A percentile compares a stretch with the other conserved stretches of the same genome.
These are phyloP conservation scores for Rutstroemia sp. DNA, from an alignment of 2,329 filamentous ascomycete species.

Conservation along the genomic window DNA sequence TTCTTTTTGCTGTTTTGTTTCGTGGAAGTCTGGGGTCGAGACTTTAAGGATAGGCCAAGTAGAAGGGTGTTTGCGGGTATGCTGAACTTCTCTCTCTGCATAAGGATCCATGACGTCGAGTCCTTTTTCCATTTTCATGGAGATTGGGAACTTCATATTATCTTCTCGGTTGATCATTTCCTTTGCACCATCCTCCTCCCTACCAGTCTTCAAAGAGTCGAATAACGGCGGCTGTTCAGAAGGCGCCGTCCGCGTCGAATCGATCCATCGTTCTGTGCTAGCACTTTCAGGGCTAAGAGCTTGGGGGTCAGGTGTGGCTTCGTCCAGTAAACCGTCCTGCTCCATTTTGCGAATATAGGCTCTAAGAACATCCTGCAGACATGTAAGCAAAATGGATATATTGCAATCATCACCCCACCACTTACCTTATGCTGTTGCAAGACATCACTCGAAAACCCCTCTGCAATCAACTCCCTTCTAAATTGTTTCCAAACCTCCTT, in stretches of 20 bases:
- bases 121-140: constrained; percentile 24
- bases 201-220: constrained; percentile 14
- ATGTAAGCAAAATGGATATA: constrained; percentile 13
- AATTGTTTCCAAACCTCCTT: constrained; percentile 53
- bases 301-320: constrained; percentile 30
- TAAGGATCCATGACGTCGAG: constrained; percentile 16
- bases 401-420: neutral
- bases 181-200: constrained; percentile 19
- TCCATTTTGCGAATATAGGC: constrained; percentile 56
- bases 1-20: neutral
- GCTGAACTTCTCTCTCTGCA: neutral
- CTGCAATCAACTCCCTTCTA: constrained; percentile 47
- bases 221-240: constrained; percentile 18
- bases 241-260: constrained; percentile 12
- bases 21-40: neutral
- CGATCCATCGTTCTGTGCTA: constrained; percentile 22
- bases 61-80: neutral
- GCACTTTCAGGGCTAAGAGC: constrained; percentile 21
- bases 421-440: constrained; percentile 50
- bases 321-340: constrained; percentile 46
- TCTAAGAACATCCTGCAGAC: constrained; percentile 45
- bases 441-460: constrained; percentile 50
- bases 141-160: constrained; percentile 27
- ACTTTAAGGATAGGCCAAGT: neutral
- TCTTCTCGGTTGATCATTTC: constrained; percentile 25